phyloP scores from a whole-genome alignment of 2,329 filamentous ascomycete genomes.

The Lojkania enalia region DNA sequence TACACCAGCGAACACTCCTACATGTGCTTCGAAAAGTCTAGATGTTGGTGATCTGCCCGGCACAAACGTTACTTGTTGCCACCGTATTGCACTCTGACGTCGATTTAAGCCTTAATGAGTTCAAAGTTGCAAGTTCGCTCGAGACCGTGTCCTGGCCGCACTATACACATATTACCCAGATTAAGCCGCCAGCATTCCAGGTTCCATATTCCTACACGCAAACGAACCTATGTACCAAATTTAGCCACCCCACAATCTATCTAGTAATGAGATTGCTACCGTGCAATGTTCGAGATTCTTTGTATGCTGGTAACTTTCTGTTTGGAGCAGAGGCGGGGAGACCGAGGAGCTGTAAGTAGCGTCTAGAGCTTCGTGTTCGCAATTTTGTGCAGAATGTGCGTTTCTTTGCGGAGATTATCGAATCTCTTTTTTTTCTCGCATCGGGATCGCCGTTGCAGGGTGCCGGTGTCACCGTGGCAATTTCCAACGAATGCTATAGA shows the following conservation, averaged over 20 bases:
- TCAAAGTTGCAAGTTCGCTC: neutral
- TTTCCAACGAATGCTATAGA: neutral
- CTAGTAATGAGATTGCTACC: neutral
- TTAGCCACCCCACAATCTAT: constrained; percentile 2
- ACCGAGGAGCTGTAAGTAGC: neutral
- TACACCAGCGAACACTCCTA: too few species aligned
- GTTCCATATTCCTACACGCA: constrained; percentile 4
- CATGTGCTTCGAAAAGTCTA: too few species aligned
- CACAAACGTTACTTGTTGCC: too few species aligned
- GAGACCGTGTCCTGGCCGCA: constrained; percentile 5
- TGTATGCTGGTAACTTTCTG: neutral
- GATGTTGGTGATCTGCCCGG: too few species aligned
- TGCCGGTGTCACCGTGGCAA: neutral
- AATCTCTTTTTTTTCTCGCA: neutral
- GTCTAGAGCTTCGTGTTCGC: neutral
- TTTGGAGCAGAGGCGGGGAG: neutral
- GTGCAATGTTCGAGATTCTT: neutral
- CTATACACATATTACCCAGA: constrained; percentile 9
- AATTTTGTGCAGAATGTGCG: neutral
- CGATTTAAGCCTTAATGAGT: constrained; percentile 22
- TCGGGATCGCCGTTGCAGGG: neutral
- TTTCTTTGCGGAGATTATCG: neutral
- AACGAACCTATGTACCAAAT: constrained; percentile 1
- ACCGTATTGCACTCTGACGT: constrained; percentile 24
- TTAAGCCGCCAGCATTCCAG: constrained; percentile 8